Evolutionary conservation across 306 rosid species (phyloP), one percentile per base, ranked within the genome.

Genomic region (Cicer judaicum): DNA sequence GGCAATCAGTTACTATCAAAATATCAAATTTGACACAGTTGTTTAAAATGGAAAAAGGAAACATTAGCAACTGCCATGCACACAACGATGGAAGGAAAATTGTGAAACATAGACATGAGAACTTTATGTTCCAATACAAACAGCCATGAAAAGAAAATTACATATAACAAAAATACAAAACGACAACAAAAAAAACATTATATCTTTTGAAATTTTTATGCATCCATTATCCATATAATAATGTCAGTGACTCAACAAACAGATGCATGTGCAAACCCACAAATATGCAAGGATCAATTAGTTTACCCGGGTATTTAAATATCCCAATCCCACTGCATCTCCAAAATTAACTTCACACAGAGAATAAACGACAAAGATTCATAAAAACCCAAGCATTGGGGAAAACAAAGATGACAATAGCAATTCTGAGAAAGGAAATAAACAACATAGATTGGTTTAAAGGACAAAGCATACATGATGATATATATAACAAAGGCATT

Each of bases 401-500:
- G 18, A 50, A 46, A 74, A 21, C 43, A 57, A 66, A 75, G 8
- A 49, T 43, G 48, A 76, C 13, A 10, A 5, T 0, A 76, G 19
- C 53, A 65, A 44, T 57, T 54, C 70, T 2, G 29, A 53, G 38
- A 44, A 40, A 36, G 36, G 19, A 50, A 36, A 71, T 47, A 54
- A 70, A 59, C 61, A 66, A 10, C 53, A 65, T 46, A 64, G 49
- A 36, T 56, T 21, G 10, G 19, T 60, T 79, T 1, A 54, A 36
- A 63, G 42, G 55, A 53, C 40, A 65, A 49, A 61, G 52, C 91
- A 74, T 90, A 95, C 99, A 81, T 92, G 98, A 79, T 95, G 98
- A 87, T 95, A 95, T 52, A 95, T 92, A 76, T 95, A 95, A 84
- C 99, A 95, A 74, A 95, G 97, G 78, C 99, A 95, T 88, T 95